Evolutionary conservation across 345 rosid species (phyloP).

Genomic region (Angophora floribunda): DNA sequence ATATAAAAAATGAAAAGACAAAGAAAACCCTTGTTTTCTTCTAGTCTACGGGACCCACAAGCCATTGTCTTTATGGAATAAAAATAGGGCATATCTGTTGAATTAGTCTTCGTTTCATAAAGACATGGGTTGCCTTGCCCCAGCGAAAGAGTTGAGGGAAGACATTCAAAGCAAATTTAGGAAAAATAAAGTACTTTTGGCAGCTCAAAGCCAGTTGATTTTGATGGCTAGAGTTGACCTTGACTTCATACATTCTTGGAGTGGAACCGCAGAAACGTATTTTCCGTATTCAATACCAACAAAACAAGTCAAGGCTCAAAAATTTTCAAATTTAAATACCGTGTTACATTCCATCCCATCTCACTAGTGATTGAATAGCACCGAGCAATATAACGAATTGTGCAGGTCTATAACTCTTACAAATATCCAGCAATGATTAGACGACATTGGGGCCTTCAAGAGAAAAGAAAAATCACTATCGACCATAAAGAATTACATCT

Average conservation of each 20-base stretch:
- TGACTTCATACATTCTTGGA: background rate
- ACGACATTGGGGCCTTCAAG: too few species aligned
- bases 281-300: background rate
- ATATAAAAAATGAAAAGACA: background rate
- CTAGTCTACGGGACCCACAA: background rate
- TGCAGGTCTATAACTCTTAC: background rate
- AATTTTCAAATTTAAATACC: background rate
- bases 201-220: background rate
- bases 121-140: background rate
- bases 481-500: background rate
- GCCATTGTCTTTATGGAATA: background rate
- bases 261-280: background rate
- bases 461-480: too few species aligned
- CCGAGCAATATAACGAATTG: background rate
- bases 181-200: background rate
- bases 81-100: background rate
- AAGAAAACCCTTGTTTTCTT: background rate
- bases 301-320: background rate
- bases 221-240: background rate
- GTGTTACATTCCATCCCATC: rapidly evolving
- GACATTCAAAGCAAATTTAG: background rate
- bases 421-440: background rate
- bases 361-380: background rate
- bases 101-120: background rate
- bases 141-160: background rate